Conservation (phyloP, 257 asterid genomes). For the Capsicum chinense region DNA sequence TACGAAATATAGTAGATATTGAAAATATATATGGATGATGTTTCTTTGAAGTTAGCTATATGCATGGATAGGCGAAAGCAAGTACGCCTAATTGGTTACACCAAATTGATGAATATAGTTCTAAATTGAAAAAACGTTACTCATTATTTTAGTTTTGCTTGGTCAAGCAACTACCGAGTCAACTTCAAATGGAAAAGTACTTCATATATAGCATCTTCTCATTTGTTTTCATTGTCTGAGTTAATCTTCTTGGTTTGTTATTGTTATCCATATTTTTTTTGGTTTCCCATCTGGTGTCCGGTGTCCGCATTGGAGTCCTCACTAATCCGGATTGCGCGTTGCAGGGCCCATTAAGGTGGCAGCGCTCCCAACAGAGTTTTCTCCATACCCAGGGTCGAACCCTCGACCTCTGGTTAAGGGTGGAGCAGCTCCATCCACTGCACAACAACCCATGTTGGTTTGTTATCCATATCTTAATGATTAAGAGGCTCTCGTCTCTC, state of each 20-base stretch:
- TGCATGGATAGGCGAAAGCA: background rate
- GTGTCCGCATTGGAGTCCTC: too few relatives aligned
- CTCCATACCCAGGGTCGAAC: too few relatives aligned
- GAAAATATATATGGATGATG: too few relatives aligned
- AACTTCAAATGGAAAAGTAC: background rate
- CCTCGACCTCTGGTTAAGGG: too few relatives aligned
- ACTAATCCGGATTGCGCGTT: too few relatives aligned
- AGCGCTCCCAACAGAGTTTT: too few relatives aligned
- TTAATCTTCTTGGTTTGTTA: background rate
- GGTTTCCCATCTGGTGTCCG: too few relatives aligned
- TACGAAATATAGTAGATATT: too few relatives aligned
- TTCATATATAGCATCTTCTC: background rate
- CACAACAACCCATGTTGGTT: background rate
- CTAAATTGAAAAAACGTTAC: background rate
- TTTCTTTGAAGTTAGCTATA: background rate
- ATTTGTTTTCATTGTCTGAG: background rate
- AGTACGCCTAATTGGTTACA: background rate
- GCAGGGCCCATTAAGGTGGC: too few relatives aligned
- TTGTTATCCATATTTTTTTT: background rate
- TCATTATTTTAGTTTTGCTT: background rate
- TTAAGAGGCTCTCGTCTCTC: background rate
- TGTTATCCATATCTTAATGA: background rate
- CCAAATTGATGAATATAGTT: background rate
- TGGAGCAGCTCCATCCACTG: too few relatives aligned
- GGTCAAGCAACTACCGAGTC: background rate